Evolutionary conservation across 257 asterid genomes (phyloP), one percentile per base, ranked within the genome.

Genomic region (Scutellaria barbata): DNA sequence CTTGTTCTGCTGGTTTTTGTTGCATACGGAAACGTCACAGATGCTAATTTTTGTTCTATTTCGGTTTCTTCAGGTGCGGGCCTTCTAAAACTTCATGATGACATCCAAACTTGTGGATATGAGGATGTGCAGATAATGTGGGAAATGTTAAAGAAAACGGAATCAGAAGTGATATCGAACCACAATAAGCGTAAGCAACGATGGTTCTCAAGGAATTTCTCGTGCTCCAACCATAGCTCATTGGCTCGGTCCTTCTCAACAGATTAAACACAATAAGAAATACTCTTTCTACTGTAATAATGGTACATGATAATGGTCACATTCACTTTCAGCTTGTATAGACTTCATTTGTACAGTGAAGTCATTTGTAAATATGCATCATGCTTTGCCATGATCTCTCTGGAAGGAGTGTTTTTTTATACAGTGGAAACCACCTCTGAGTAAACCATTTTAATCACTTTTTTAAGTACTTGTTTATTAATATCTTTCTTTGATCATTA

Each of bases 81-180:
- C 43, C 95, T 91, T 73, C 74, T 91, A 91, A 94, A 94, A 68
- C 97, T 94, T 4, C 95, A 63, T 5, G 90, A 94, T 11, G 97
- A 94, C 76, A 89, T 94, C 67, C 95, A 94, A 71, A 91, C 96
- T 0, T 94, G 99, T 78, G 99, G 96, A 1, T 94, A 94, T 35
- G 93, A 89, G 85, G 99, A 94, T 60, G 96, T 91, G 67, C 96
- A 84, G 60, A 91, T 91, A 47, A 94, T 94, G 99, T 94, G 99
- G 99, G 96, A 91, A 65, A 94, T 94, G 97, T 82, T 94, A 65
- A 84, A 88, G 43, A 81, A 73, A 78, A 79, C 88, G 0, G 96
- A 91, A 45, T 60, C 88, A 8, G 80, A 80, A 71, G 71, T 79
- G 69, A 70, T 79, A 53, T 57, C 95, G 33, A 78, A 40, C 71